Percentiles rank a stretch among this genome's conserved stretches.
Evolutionary conservation across 2,329 filamentous ascomycete species (phyloP).

Genomic region (Camillea tinctor): DNA sequence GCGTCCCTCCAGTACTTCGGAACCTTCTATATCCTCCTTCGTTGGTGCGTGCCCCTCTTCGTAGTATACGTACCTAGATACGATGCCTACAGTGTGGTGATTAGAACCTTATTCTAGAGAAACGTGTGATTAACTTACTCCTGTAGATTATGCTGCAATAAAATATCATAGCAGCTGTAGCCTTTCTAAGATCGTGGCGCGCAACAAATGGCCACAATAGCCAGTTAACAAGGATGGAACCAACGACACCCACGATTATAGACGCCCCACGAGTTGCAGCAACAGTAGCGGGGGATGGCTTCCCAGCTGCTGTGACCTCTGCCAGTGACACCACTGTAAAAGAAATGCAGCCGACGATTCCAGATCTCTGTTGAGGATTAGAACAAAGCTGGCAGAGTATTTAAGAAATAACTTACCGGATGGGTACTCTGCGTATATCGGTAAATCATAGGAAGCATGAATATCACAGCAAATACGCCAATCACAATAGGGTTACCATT

Average conservation of each 20-base stretch:
- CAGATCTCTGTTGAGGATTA: constrained; percentile 43
- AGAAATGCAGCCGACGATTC: constrained; percentile 56
- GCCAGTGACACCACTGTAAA: constrained; percentile 55
- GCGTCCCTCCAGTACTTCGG: constrained; percentile 58
- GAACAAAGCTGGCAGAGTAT: neutral
- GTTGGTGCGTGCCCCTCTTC: constrained; percentile 52
- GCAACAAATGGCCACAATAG: constrained; percentile 61
- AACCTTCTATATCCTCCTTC: constrained; percentile 48
- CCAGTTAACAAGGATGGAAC: constrained; percentile 57
- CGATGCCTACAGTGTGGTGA: constrained; percentile 37
- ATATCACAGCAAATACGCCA: constrained; percentile 53
- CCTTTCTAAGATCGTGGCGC: constrained; percentile 56
- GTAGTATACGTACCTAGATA: constrained; percentile 60
- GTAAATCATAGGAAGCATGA: constrained; percentile 60
- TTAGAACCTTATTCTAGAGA: neutral
- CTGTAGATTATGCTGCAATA: constrained; percentile 58
- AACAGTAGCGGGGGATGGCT: constrained; percentile 38
- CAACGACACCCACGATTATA: constrained; percentile 53
- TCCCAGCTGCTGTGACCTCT: constrained; percentile 33
- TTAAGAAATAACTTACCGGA: constrained; percentile 37
- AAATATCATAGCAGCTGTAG: constrained; percentile 55
- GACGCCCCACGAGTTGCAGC: constrained; percentile 48
- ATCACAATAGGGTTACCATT: constrained; percentile 55
- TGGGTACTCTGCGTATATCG: constrained; percentile 54
- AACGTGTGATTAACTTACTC: constrained; percentile 32